These are phyloP conservation scores for Vigna reflexopilosa DNA, from an alignment of 306 rosid species.

Conservation along the genomic window DNA sequence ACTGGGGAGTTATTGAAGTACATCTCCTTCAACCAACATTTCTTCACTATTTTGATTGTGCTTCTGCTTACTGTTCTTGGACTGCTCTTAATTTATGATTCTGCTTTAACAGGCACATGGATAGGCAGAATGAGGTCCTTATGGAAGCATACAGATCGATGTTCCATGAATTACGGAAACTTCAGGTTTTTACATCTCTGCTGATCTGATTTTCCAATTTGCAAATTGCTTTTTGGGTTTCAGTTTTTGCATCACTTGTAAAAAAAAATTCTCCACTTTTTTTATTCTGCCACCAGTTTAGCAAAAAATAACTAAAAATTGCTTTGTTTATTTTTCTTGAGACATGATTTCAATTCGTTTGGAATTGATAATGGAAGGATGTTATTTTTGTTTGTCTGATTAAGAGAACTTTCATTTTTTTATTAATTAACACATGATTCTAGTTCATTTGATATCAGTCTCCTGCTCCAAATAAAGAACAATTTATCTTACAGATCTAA, in stretches of 20 bases:
- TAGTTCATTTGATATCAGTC: constrained; percentile 15
- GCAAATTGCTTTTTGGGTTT: constrained; percentile 4
- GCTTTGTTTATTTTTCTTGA: background rate
- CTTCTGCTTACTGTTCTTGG: background rate
- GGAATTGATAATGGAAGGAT: background rate
- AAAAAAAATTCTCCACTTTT: background rate
- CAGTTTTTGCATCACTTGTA: background rate
- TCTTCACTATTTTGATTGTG: background rate
- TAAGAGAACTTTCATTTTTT: background rate
- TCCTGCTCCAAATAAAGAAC: background rate
- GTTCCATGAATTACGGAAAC: constrained; percentile 39
- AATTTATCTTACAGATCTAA: background rate
- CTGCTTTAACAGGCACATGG: constrained; percentile 41
- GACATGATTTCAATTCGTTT: background rate
- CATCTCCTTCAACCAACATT: background rate
- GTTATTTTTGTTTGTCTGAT: constrained; percentile 3
- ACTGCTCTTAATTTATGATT: background rate
- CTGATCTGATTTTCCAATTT: background rate
- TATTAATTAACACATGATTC: background rate
- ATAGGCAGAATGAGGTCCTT: constrained; percentile 40
- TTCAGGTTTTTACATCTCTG: constrained; percentile 32
- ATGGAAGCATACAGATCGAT: constrained; percentile 41
- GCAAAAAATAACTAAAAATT: background rate
- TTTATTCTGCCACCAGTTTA: background rate
- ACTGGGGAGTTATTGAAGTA: constrained; percentile 44